Base-by-base conservation (phyloP, 768 basidiomycete genomes). In the Lactifluus pinguis region DNA sequence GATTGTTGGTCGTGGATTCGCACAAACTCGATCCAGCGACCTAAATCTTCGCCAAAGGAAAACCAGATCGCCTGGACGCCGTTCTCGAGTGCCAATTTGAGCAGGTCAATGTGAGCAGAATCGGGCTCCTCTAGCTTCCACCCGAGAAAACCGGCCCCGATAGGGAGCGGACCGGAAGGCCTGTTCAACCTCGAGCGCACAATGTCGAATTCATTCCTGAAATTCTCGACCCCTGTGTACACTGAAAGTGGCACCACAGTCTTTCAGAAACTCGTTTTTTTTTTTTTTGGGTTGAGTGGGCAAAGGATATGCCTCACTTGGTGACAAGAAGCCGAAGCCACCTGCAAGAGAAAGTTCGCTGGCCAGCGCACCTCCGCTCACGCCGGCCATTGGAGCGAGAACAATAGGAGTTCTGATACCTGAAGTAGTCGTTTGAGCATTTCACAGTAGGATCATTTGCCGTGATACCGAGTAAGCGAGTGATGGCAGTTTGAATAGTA, bases 121-220 rank as follows among this genome's bases (percentile, higher is more conserved):
- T 72, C 69, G 14, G 75, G 69, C 49, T 78, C 73, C 53, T 92
- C 87, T 15, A 92, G 77, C 62, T 77, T 77, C 87, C 87, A 93
- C 14, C 75, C 79, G 29, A 92, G 73, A 69, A 84, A 88, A 13
- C 89, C 89, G n/a, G 87, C 80, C 29, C 90, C 90, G 61, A 92
- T 75, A 8, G 81, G 83, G 34, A 78, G 74, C 5, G 72, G 70
- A 11, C 58, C 64, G 5, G 60, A 59, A 21, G 62, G 65, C 42
- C 70, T 67, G 19, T 66, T 49, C 25, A 89, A 72, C 1, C 71
- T 59, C 25, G 71, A 66, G 10, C 82, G 81, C n/a, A 82, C 84
- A 21, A 81, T 65, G 32, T 72, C 71, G 21, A 92, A 68, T 66
- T 90, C 82, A 52, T 72, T 65, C 55, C 69, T 72, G 65, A 89